Base-by-base conservation (phyloP, 768 basidiomycete species). In the Pisolithus tinctorius region DNA sequence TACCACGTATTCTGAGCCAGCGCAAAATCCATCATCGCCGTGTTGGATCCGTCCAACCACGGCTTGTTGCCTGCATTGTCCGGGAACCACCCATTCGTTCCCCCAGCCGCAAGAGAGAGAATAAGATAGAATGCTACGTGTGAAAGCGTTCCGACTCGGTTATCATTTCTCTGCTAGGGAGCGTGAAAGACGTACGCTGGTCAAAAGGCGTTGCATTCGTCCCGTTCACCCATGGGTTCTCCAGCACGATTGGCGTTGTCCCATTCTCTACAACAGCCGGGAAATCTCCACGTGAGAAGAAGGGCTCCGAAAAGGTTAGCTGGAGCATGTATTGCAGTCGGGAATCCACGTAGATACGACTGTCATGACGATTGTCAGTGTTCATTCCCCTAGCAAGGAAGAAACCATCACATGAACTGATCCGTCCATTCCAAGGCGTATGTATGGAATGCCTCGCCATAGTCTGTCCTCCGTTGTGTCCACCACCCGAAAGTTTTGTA, bases 81-180 rank as follows among this genome's bases (percentile, higher is more conserved):
- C 5, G 88, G 88, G 80, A 94, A 94, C 89, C 89, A 94, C 4
- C 93, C 93, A 61, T 84, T 90, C 23, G 89, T 94, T 2, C 90
- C 88, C 7, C 93, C 93, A 34, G 91, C 84, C 7, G 83, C 89
- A 47, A 94, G 78, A 58, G 88, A 78, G 65, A 95, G 67, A 57
- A 90, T 86, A 37, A 96, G 76, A 69, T 91, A 95, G 73, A 96
- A 94, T 9, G 80, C 86, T 87, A 55, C 11, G 11, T 38, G 10
- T 45, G 17, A 5, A 20, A 6, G 43, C 13, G 13, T 13, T 30
- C 13, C 6, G 43, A 45, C 26, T 45, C 27, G 29, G 27, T 23
- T 26, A 10, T 42, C 43, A n/a, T 13, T 30, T 29, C 16, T 16
- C 5, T n/a, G 25, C 13, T 29, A 13, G 4, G 27, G 6, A 23